These are phyloP conservation scores for Trypanosoma boissoni DNA, from an alignment of 208 protist genomes.

Conservation along the genomic window DNA sequence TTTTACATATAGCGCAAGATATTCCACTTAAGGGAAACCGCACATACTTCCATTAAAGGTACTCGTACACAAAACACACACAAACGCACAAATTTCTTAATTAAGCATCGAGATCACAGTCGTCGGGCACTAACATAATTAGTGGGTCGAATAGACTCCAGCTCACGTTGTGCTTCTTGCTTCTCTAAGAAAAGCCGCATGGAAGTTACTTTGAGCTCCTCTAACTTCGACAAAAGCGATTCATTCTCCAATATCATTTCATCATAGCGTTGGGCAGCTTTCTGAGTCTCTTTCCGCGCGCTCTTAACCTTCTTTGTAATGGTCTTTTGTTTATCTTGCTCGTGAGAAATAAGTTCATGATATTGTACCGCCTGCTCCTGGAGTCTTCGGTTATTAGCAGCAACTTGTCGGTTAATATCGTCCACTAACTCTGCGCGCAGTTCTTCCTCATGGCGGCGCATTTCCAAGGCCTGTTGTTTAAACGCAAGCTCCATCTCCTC, in stretches of 20 bases:
- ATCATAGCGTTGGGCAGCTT: conserved; percentile 87
- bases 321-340: conserved; percentile 75
- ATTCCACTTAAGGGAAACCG: no score
- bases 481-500: conserved; percentile 74
- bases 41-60: not conserved
- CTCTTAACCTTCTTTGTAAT: conserved; percentile 88
- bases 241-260: conserved; percentile 93
- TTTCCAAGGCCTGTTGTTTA: conserved; percentile 75
- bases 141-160: conserved; percentile 54
- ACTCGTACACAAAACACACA: not conserved
- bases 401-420: conserved; percentile 75
- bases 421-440: conserved; percentile 67
- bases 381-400: conserved; percentile 79
- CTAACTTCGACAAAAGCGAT: conserved; percentile 69
- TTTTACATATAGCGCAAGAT: no score
- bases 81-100: not conserved
- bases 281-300: conserved; percentile 70
- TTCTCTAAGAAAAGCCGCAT: conserved; percentile 89
- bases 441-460: conserved; percentile 69
- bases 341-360: conserved; percentile 70
- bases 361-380: conserved; percentile 79
- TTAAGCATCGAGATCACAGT: conserved; percentile 24
- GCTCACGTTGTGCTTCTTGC: conserved; percentile 72
- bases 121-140: conserved; percentile 39
- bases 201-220: conserved; percentile 90